These are phyloP conservation scores for Thraustochytrium striatum DNA, from an alignment of 352 stramenopile genomes.

Conservation along the genomic window DNA sequence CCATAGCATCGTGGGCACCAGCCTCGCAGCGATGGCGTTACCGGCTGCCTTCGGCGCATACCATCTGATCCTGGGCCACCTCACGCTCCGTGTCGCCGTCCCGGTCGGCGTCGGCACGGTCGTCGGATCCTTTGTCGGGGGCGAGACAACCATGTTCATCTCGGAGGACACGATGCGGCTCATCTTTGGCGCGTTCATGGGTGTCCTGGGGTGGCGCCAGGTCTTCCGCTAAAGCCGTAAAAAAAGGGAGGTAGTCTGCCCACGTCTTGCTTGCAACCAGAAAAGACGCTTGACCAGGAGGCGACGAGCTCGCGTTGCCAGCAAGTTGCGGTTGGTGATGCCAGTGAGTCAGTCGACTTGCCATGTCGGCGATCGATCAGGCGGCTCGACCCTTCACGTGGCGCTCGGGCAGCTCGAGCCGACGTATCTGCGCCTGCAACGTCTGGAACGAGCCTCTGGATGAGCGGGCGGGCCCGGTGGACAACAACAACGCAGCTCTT, in stretches of 20 bases:
- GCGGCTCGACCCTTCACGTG: no score
- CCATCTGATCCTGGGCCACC: conserved; percentile 27
- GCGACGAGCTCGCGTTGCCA: no score
- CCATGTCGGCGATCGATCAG: no score
- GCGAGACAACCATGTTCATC: conserved; percentile 5
- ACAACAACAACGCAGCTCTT: no score
- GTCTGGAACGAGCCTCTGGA: no score
- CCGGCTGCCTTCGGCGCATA: conserved; percentile 10
- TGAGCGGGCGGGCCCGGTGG: no score
- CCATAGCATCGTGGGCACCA: conserved; percentile 53
- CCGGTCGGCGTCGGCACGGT: conserved; percentile 13
- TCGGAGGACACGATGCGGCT: neutral
- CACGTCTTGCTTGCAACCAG: no score
- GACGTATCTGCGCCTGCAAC: no score
- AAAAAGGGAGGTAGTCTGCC: neutral
- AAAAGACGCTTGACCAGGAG: no score
- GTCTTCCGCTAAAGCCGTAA: neutral
- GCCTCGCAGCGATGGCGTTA: conserved; percentile 28
- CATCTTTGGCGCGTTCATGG: conserved; percentile 17
- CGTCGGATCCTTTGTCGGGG: conserved; percentile 7
- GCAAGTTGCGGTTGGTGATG: no score
- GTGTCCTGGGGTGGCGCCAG: neutral
- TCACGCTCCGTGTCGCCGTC: neutral
- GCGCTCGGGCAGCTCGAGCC: no score
- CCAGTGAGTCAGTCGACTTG: no score